Conservation (phyloP, 148 eudicot genomes). For the Rhododendron williamsianum region DNA sequence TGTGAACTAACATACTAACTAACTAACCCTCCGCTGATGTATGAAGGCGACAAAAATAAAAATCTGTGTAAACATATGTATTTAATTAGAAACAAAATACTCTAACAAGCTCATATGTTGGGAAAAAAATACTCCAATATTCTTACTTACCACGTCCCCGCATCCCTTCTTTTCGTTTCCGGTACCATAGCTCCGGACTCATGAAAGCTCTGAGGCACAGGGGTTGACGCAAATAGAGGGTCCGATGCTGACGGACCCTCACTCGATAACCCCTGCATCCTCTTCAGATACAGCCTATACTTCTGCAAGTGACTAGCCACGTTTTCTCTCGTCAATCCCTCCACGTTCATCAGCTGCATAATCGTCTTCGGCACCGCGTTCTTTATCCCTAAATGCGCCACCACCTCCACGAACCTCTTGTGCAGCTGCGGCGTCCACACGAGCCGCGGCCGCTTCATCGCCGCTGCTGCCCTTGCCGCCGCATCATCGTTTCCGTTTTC, state of each 20-base stretch:
- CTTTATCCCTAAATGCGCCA: constrained; percentile 23
- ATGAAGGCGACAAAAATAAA: no score
- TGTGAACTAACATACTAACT: no score
- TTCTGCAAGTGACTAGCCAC: constrained; percentile 31
- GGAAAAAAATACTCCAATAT: not conserved
- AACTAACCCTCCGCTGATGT: no score
- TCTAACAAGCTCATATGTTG: not conserved
- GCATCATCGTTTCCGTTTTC: constrained; percentile 8
- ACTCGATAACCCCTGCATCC: constrained; percentile 27
- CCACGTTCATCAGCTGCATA: constrained; percentile 31
- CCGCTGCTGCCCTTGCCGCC: constrained; percentile 11
- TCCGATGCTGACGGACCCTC: constrained; percentile 27
- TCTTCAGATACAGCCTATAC: constrained; percentile 26
- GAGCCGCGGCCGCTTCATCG: constrained; percentile 24
- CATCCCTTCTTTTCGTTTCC: not conserved
- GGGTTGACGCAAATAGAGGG: constrained; percentile 32
- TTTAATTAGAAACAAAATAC: not conserved
- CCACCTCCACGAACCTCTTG: constrained; percentile 28
- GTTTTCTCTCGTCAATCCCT: constrained; percentile 25
- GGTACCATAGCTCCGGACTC: constrained; percentile 11
- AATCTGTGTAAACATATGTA: no score
- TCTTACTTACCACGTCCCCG: not conserved
- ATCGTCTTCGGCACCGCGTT: constrained; percentile 31
- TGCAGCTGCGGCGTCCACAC: constrained; percentile 32
- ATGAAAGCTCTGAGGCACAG: constrained; percentile 28